Percentiles rank a stretch among this genome's conserved stretches.
phyloP scores from a whole-genome alignment of 129 eudicot genomes.

The Artemisia tridentata region DNA sequence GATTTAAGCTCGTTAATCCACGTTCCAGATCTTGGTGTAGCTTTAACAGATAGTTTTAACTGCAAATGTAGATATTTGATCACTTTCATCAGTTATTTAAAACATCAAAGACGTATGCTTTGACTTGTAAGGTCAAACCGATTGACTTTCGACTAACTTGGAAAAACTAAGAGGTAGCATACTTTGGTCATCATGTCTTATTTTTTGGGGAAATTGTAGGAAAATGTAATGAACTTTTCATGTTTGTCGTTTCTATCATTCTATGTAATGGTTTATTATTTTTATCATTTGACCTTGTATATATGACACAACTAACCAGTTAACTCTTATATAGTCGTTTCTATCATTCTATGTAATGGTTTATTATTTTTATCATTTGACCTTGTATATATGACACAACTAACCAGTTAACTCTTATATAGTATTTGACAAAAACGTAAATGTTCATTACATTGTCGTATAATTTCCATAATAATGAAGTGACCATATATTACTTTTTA shows the following conservation, averaged over 20 bases:
- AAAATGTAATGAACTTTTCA: too few relatives aligned
- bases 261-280: too few relatives aligned
- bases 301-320: too few relatives aligned
- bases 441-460: too few relatives aligned
- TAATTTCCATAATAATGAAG: too few relatives aligned
- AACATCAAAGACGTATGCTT: neutral
- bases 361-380: too few relatives aligned
- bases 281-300: too few relatives aligned
- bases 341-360: too few relatives aligned
- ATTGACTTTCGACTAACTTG: neutral
- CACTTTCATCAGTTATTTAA: neutral
- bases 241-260: neutral
- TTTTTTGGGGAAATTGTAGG: neutral
- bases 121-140: constrained; percentile 15
- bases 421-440: too few relatives aligned
- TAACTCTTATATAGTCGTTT: neutral
- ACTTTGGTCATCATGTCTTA: neutral
- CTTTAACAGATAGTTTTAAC: constrained; percentile 8
- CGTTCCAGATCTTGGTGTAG: constrained; percentile 3
- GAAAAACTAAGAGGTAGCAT: neutral
- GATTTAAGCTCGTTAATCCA: constrained; percentile 12
- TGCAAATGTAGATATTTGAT: constrained; percentile 24
- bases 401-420: too few relatives aligned
- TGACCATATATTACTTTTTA: neutral
- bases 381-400: too few relatives aligned